phyloP scores from a whole-genome alignment of 75 land plant species.

The Sequoia sempervirens region DNA sequence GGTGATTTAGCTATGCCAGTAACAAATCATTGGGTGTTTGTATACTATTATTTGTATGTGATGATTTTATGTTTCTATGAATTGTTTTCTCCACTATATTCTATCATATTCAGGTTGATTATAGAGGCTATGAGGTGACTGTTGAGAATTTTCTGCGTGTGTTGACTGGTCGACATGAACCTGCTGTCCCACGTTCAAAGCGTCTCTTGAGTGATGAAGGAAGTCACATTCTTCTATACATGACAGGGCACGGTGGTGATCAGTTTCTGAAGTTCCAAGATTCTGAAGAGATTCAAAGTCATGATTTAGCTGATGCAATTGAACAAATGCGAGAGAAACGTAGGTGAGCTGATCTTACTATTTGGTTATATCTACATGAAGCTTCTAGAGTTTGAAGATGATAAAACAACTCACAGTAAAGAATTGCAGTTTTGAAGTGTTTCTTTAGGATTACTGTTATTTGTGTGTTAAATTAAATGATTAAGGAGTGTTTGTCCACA shows the following conservation, averaged over 20 bases:
- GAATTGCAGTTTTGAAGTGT: background rate
- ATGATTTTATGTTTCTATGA: background rate
- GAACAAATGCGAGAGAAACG: slow-evolving; percentile 96
- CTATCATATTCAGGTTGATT: slow-evolving; percentile 69
- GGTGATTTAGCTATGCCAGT: slow-evolving; percentile 24
- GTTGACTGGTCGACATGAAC: slow-evolving; percentile 90
- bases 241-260: slow-evolving; percentile 99
- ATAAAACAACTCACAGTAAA: background rate
- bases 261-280: slow-evolving; percentile 96
- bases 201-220: slow-evolving; percentile 97
- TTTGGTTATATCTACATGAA: background rate
- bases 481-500: background rate
- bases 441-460: slow-evolving; percentile 1
- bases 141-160: slow-evolving; percentile 95
- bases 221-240: slow-evolving; percentile 85
- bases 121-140: slow-evolving; percentile 98
- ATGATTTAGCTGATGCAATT: slow-evolving; percentile 96
- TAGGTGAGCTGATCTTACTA: slow-evolving; percentile 28
- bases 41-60: slow-evolving; percentile 1
- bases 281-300: slow-evolving; percentile 97
- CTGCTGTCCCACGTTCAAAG: slow-evolving; percentile 95
- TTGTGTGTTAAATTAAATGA: background rate
- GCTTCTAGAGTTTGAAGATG: slow-evolving; percentile 1
- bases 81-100: background rate
- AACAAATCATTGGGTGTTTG: background rate